Conservation (phyloP, 2,329 filamentous ascomycete species). For the Sporothrix phasma region DNA sequence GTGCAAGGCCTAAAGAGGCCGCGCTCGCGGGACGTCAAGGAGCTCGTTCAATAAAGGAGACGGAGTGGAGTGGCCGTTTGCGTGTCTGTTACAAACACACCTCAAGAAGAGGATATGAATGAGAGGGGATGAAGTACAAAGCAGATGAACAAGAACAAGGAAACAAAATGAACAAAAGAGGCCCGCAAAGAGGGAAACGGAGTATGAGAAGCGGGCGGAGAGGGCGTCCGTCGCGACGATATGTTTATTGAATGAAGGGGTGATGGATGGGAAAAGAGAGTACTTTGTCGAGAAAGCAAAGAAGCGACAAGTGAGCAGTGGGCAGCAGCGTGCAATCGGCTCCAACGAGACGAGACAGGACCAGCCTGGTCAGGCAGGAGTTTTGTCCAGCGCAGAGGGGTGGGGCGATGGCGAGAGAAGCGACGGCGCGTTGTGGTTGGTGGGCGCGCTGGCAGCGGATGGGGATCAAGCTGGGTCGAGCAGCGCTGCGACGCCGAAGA, state of each 20-base stretch:
- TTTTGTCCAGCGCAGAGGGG: not conserved
- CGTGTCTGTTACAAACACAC: not conserved
- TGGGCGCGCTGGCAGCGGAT: constrained; percentile 11
- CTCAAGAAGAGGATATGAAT: not conserved
- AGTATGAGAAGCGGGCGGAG: not conserved
- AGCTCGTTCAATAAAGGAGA: not conserved
- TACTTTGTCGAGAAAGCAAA: too few relatives aligned
- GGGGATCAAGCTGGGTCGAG: not conserved
- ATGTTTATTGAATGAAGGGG: constrained; percentile 9
- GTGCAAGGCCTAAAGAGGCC: not conserved
- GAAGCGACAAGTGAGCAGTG: not conserved
- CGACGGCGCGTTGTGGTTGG: constrained; percentile 17
- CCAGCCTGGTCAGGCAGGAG: not conserved
- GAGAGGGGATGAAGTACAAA: not conserved
- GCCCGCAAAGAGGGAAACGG: not conserved
- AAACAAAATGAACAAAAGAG: constrained; percentile 5
- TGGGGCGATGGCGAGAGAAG: not conserved
- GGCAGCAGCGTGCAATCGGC: not conserved
- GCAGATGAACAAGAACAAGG: not conserved
- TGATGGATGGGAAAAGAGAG: not conserved
- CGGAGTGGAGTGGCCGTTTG: not conserved
- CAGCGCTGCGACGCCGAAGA: constrained; percentile 11
- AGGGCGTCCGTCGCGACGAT: not conserved
- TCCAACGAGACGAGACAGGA: not conserved
- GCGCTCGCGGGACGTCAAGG: not conserved